A percentile compares a stretch with the other conserved stretches of the same genome.
phyloP scores from a whole-genome alignment of 2,329 filamentous ascomycete species.

The Dothistroma pini region DNA sequence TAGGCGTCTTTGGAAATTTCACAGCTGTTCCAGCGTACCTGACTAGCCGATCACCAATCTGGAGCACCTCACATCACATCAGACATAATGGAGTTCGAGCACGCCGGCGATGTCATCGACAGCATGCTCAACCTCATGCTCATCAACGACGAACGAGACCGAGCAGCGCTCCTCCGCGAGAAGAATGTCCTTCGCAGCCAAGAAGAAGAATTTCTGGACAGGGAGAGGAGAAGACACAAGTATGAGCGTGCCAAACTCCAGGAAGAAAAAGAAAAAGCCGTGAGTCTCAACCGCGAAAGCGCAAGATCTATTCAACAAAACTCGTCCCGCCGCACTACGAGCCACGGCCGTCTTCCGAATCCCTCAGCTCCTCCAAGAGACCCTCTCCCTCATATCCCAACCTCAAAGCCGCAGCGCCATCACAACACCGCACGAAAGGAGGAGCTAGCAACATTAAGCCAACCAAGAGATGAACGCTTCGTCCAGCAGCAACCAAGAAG shows the following conservation, averaged over 20 bases:
- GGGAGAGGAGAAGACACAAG: background rate
- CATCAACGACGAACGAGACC: background rate
- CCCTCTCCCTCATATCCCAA: background rate
- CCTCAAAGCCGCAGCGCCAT: background rate
- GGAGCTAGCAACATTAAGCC: background rate
- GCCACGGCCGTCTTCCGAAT: background rate
- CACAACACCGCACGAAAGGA: background rate
- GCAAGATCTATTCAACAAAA: background rate
- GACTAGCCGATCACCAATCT: background rate
- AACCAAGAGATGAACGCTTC: background rate
- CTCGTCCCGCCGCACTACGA: background rate
- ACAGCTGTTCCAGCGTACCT: background rate
- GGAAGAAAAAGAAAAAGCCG: background rate
- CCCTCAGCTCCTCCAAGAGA: background rate
- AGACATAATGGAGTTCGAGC: background rate
- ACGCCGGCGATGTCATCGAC: background rate
- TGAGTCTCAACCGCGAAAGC: background rate
- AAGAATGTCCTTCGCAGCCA: background rate
- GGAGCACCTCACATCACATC: background rate
- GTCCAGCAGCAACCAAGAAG: background rate
- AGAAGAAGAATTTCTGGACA: background rate
- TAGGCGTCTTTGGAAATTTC: background rate
- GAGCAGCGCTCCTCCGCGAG: background rate
- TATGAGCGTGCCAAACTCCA: background rate
- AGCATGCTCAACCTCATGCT: constrained; percentile 1